Percentiles rank a stretch among this genome's conserved stretches.
Evolutionary conservation across 805 yeast species (phyloP).

Genomic region (Diddensiella caesifluorescens): DNA sequence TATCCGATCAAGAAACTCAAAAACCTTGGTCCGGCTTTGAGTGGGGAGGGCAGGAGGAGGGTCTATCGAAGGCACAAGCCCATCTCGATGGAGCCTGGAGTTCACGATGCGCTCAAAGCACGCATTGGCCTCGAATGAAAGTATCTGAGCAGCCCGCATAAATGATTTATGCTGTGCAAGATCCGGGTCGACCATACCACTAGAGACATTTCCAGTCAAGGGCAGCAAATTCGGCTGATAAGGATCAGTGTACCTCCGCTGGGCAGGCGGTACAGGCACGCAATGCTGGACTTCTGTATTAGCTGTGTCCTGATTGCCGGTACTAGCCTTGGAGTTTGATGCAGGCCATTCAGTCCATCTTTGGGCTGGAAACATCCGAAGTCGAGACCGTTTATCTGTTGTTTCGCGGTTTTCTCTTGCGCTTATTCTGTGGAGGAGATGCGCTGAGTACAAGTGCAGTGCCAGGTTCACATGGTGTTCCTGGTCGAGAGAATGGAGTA

Average conservation of each 20-base stretch:
- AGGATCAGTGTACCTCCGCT: constrained; percentile 10
- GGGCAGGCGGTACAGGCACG: constrained; percentile 20
- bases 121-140: constrained; percentile 24
- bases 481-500: constrained; percentile 20
- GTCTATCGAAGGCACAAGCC: constrained; percentile 8
- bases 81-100: constrained; percentile 16
- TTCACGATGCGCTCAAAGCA: constrained; percentile 22
- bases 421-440: constrained; percentile 37
- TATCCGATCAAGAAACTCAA: constrained; percentile 10
- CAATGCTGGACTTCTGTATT: no score
- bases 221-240: constrained; percentile 13
- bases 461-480: constrained; percentile 44
- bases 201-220: constrained; percentile 1
- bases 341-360: constrained; percentile 63
- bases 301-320: no score
- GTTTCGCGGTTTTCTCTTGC: no score
- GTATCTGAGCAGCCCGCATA: constrained; percentile 13
- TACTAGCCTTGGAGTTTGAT: no score
- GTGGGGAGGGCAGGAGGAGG: constrained; percentile 13
- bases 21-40: constrained; percentile 9
- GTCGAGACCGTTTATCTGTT: constrained; percentile 32
- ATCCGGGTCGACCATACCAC: constrained; percentile 3
- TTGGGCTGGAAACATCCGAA: constrained; percentile 34
- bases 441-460: constrained; percentile 57
- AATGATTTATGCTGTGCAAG: constrained; percentile 4